Evolutionary conservation across 305 asterid species (phyloP).

Genomic region (Fraxinus greggii): DNA sequence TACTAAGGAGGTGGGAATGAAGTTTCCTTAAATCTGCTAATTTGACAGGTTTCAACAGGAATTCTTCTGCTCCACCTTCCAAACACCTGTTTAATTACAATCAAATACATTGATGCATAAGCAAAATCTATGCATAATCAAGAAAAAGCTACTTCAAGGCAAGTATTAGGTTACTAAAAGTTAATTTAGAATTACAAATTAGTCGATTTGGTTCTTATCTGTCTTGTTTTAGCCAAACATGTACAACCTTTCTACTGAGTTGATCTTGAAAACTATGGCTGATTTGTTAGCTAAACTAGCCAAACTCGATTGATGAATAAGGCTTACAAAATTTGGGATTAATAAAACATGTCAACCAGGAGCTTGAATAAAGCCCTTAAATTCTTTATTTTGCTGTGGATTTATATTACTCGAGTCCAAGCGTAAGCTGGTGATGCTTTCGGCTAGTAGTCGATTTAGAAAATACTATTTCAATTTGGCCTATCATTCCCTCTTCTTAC

Average conservation of each 20-base stretch:
- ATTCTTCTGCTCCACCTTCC: conserved; percentile 64
- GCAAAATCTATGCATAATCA: neutral
- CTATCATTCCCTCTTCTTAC: neutral
- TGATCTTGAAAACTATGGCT: neutral
- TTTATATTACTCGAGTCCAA: no score
- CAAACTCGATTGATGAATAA: neutral
- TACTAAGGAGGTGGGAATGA: conserved; percentile 35
- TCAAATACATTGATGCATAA: neutral
- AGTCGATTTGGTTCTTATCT: neutral
- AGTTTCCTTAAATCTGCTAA: conserved; percentile 46
- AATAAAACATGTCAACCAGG: no score
- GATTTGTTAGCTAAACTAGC: neutral
- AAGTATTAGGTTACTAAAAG: neutral
- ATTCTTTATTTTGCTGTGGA: neutral
- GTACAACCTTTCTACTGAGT: neutral
- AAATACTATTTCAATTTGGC: neutral
- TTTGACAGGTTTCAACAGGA: conserved; percentile 52
- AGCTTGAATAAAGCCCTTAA: no score
- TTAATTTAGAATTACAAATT: no score
- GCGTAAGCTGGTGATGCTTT: no score
- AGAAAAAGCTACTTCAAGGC: neutral
- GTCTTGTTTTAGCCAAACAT: neutral
- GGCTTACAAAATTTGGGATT: no score
- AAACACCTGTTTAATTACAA: conserved; percentile 38
- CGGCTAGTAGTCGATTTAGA: neutral